Base-by-base conservation (phyloP, 805 yeast genomes). In the Sungouiella thailandica region DNA sequence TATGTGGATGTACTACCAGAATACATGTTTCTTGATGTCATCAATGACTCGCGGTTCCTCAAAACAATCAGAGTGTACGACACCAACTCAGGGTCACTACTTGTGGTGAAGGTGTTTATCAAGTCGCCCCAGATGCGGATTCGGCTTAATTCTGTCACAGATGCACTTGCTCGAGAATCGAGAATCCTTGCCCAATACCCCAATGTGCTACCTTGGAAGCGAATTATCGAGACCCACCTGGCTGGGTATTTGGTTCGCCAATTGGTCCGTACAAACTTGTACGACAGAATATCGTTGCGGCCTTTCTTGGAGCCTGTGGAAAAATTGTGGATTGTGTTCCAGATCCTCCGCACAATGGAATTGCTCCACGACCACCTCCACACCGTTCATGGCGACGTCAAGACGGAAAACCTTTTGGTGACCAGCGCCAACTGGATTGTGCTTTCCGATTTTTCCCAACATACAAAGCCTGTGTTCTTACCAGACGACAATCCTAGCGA, bases 401-500 rank as follows among this genome's bases (percentile, higher is more conserved):
- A 93, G 60, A 68, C 90, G 0, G 98, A 93, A 57, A 93, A 93
- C 56, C 73, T 93, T 10, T 60, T 93, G 34, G 80, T 88, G 4
- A 83, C 95, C 1, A 76, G 90, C 18, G 85, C 95, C 84, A 84
- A 86, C 56, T 89, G 96, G 95, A 63, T 80, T 1, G 62, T 80
- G 41, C 55, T 93, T 9, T 66, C 86, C 1, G 98, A 93, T 58
- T 90, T 90, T 60, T 83, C 96, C 2, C 68, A 77, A 1, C 76
- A 81, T 52, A 50, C 48, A 11, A 93, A 93, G 57, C 98, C 98
- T 0, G 77, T 77, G 0, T 78, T 71, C 46, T 60, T 93, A 20
- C 97, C 97, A 0, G 96, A 85, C 43, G 93, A 88, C 46, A 90
- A 93, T 50, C 97, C 97, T 0, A 83, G 89, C 9, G 90, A 83